phyloP scores from a whole-genome alignment of 2,329 filamentous ascomycete genomes.

The Aspergillus neoniger region DNA sequence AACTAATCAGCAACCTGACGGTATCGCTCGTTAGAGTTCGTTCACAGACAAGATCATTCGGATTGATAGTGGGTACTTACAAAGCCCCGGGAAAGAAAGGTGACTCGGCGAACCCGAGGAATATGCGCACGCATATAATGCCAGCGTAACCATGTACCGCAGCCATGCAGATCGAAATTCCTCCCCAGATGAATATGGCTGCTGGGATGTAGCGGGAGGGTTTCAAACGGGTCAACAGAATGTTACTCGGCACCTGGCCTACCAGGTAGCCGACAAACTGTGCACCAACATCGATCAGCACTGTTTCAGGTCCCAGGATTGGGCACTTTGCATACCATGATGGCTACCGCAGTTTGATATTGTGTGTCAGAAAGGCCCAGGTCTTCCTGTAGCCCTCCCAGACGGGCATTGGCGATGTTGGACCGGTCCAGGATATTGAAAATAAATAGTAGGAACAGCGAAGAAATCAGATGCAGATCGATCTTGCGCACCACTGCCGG shows the following conservation, averaged over 20 bases:
- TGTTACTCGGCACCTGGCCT: constrained; percentile 49
- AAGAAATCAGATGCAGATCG: constrained; percentile 19
- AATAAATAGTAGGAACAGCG: constrained; percentile 22
- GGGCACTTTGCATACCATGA: constrained; percentile 53
- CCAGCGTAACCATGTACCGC: constrained; percentile 18
- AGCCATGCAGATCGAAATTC: constrained; percentile 43
- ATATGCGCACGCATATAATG: constrained; percentile 29
- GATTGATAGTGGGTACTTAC: constrained; percentile 24
- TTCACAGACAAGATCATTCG: not conserved
- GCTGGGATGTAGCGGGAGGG: constrained; percentile 44
- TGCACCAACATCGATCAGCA: not conserved
- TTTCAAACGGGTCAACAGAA: constrained; percentile 28
- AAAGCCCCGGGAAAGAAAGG: constrained; percentile 55
- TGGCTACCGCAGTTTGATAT: constrained; percentile 65
- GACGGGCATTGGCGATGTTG: constrained; percentile 67
- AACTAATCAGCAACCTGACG: constrained; percentile 26
- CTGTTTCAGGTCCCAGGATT: not conserved
- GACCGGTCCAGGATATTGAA: constrained; percentile 59
- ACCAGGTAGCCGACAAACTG: constrained; percentile 48
- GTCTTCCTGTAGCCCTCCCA: constrained; percentile 66
- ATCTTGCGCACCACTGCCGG: constrained; percentile 21
- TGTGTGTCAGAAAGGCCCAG: constrained; percentile 58
- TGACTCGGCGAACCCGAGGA: constrained; percentile 56
- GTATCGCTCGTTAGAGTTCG: not conserved
- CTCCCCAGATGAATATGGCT: constrained; percentile 22